These are phyloP conservation scores for Penicillium egyptiacum DNA, from an alignment of 495 filamentous ascomycete genomes.

Conservation along the genomic window DNA sequence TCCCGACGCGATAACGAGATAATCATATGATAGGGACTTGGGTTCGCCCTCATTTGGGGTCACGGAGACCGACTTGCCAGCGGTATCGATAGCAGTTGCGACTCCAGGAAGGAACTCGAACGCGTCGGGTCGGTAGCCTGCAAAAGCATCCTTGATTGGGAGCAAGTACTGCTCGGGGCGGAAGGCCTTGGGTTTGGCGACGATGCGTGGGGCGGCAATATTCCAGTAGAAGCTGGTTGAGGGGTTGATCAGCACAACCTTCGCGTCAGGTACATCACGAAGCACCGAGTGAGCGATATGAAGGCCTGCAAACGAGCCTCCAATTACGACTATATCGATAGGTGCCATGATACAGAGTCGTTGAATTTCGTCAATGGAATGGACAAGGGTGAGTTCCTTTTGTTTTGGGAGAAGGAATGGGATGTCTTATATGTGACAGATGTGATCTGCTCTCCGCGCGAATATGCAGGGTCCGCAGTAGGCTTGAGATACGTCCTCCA, in stretches of 20 bases:
- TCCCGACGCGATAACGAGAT: constrained; percentile 55
- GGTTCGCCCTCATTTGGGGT: constrained; percentile 25
- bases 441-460: neutral
- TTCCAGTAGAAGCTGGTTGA: constrained; percentile 54
- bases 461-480: constrained; percentile 1
- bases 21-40: constrained; percentile 47
- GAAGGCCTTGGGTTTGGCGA: constrained; percentile 44
- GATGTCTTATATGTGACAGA: constrained; percentile 15
- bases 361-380: neutral
- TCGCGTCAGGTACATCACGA: constrained; percentile 46
- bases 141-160: constrained; percentile 53
- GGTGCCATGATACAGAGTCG: constrained; percentile 20
- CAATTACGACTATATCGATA: constrained; percentile 58
- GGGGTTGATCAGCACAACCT: constrained; percentile 57
- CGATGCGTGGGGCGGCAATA: constrained; percentile 49
- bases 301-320: constrained; percentile 61
- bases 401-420: constrained; percentile 6
- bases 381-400: neutral
- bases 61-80: constrained; percentile 44
- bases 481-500: neutral
- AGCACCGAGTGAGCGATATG: constrained; percentile 59
- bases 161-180: constrained; percentile 44
- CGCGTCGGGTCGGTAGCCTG: constrained; percentile 41
- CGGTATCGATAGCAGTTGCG: constrained; percentile 50
- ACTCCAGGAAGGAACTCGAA: constrained; percentile 60